Base-by-base conservation (phyloP, 2,329 filamentous ascomycete genomes). In the Chrysosporium keratinophilum region DNA sequence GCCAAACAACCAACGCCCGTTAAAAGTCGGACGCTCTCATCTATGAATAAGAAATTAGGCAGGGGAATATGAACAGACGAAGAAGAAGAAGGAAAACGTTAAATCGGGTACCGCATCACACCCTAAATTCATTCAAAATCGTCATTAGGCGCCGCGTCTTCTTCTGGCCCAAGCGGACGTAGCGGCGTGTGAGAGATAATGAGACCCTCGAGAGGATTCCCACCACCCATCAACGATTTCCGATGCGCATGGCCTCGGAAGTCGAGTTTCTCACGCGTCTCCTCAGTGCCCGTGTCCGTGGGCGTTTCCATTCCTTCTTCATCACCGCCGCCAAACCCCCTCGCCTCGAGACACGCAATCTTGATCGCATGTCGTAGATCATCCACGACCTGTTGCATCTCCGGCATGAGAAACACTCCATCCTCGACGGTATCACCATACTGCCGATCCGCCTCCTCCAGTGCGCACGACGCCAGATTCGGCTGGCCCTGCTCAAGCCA, bases 401-500 rank as follows among this genome's bases (percentile, higher is more conserved):
- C 74, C 3, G 72, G 70, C 58, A 79, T 80, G 3, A 71, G 69
- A 46, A 78, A 66, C 12, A 64, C 56, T 2, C 68, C 67, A 34
- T 73, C 69, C 34, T 72, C 65, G 0, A 73, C 56, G 11, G 70
- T 66, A 46, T 72, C 66, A 2, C 69, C 69, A 60, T 83, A 83
- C 1, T 81, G 66, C 10, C 69, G 67, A 45, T 76, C 69, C 0
- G 87, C 87, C 59, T 85, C 81, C 47, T 86, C 82, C 1, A 97
- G 77, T 59, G 87, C 88, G 55, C 80, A 78, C 60, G 88, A 86
- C 0, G 89, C 87, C 64, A 94, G 86, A 12, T 85, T 80, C 51
- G 82, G 82, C 64, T 91, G 90, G 34, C 79, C 81, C 58, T 90
- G 79, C 49, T 79, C 78, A 52, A 91, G 75, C 93, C 93, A 98